Evolutionary conservation across 2,329 filamentous ascomycete genomes (phyloP).

Genomic region (Diaporthe citri): DNA sequence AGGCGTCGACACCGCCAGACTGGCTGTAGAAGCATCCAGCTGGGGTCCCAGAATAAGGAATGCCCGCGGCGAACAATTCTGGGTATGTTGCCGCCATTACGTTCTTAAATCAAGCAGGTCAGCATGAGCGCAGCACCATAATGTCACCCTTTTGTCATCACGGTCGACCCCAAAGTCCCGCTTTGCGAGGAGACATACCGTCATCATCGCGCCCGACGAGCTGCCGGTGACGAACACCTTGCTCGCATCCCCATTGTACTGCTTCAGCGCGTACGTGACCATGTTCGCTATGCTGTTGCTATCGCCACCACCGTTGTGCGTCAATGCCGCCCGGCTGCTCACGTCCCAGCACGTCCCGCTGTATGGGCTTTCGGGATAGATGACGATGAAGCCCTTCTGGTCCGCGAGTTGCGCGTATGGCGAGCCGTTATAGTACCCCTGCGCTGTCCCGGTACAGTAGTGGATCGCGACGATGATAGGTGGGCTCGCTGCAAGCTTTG

Average conservation of each 20-base stretch:
- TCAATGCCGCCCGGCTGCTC: slow-evolving; percentile 61
- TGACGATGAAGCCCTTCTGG: slow-evolving; percentile 66
- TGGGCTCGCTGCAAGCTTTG: slow-evolving; percentile 51
- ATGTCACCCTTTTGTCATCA: not conserved
- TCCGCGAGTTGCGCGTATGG: slow-evolving; percentile 67
- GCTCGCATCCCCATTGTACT: slow-evolving; percentile 60
- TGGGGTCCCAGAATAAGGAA: slow-evolving; percentile 65
- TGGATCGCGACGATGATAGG: slow-evolving; percentile 67
- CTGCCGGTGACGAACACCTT: slow-evolving; percentile 63
- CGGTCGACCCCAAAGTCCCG: not conserved
- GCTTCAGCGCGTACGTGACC: slow-evolving; percentile 61
- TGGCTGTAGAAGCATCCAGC: slow-evolving; percentile 64
- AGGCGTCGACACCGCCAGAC: slow-evolving; percentile 51
- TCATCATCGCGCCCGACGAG: slow-evolving; percentile 68
- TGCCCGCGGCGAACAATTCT: slow-evolving; percentile 64
- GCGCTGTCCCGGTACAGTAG: slow-evolving; percentile 39
- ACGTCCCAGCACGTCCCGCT: slow-evolving; percentile 71
- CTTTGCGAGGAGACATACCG: slow-evolving; percentile 39
- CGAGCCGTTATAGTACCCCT: slow-evolving; percentile 62
- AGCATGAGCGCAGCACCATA: not conserved
- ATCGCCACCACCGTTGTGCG: slow-evolving; percentile 64
- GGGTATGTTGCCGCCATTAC: slow-evolving; percentile 68
- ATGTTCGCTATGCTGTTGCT: slow-evolving; percentile 65
- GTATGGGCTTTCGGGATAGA: slow-evolving; percentile 59
- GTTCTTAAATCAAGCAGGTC: slow-evolving; percentile 42